Base-by-base conservation (phyloP, 495 filamentous ascomycete genomes). In the Glutinoglossum americanum region DNA sequence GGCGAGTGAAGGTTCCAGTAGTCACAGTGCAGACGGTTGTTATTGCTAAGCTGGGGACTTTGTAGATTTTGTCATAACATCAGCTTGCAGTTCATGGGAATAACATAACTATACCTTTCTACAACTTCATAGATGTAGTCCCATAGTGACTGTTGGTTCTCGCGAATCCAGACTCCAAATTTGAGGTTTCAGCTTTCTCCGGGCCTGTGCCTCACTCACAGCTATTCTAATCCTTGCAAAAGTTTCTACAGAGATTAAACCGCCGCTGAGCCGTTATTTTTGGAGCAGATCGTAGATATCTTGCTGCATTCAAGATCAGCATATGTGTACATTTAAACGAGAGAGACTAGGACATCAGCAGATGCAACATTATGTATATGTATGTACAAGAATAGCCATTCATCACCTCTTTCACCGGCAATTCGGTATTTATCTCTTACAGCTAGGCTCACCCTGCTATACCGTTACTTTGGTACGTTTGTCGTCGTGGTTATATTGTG, bases 401-500 rank as follows among this genome's bases (percentile, higher is more conserved):
- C 19, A 45, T 21, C 5, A 3, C 10, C n/a, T 45, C 19, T 3
- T 19, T 2, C 3, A 45, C 41, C n/a, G 17, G 17, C 9, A 45
- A 0, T 21, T 45, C 30, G 49, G 15, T 5, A 9, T 4, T 33
- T 33, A 33, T 33, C 30, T 9, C 30, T 9, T 9, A 9, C 30
- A 33, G 9, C 30, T 4, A n/a, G n/a, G 47, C 26, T 53, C 26
- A 27, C 7, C 11, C 26, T 30, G 19, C 1, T 11, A 7, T 25
- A 17, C 49, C 21, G 15, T 10, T 45, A 45, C 13, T 21, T 45
- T 30, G 49, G 4, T 5, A 13, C 3, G 11, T 4, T 30, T 17
- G 49, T 3, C 4, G 41, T 19, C 26, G 45, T 27, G 7, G 35
- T 13, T n/a, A 35, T 57, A 56, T 65, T 56, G 23, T 65, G 63